Evolutionary conservation across 2,329 filamentous ascomycete species (phyloP), one percentile per base, ranked within the genome.

Genomic region (Neonectria neomacrospora): DNA sequence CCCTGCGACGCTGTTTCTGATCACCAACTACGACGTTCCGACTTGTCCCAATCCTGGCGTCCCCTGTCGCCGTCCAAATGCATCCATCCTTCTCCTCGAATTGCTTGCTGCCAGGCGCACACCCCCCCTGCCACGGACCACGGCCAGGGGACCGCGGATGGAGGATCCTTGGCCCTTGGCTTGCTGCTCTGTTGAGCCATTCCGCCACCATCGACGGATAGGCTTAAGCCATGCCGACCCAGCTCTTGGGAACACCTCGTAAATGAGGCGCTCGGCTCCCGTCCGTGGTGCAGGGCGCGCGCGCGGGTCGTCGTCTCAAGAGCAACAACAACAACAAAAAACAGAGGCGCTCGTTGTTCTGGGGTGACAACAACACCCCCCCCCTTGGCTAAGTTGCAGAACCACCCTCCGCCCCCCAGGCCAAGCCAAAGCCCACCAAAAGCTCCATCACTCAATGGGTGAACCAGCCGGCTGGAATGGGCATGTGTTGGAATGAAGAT

Each of bases 221-320:
- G 68, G 71, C 67, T 73, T 72, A 76, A 54, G 74, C 74, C 72
- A 76, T 74, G 71, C 71, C 71, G 74, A 74, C 74, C 74, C 72
- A 76, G 54, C 61, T 66, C 65, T 64, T 74, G 73, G 74, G 71
- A 71, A 73, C 72, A 61, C 70, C 67, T 69, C 64, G 44, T 68
- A 61, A 68, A 69, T 52, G 72, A 73, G 73, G 71, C 71, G 70
- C 70, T 67, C 64, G 64, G 70, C 66, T 72, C 69, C 69, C 69
- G 63, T 61, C 70, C 23, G 64, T 55, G 56, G 71, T 64, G 62
- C 67, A 71, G 61, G 68, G 68, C 69, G 68, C 60, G 68, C 69
- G 68, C 60, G 51, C 23, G 51, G 37, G 30, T 56, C 56, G 52
- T 28, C 45, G 30, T 18, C n/a, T 16, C 28, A 9, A 41, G 16